Evolutionary conservation across 1,284 basidiomycete genomes (phyloP).

Genomic region (Stereum hirsutum): DNA sequence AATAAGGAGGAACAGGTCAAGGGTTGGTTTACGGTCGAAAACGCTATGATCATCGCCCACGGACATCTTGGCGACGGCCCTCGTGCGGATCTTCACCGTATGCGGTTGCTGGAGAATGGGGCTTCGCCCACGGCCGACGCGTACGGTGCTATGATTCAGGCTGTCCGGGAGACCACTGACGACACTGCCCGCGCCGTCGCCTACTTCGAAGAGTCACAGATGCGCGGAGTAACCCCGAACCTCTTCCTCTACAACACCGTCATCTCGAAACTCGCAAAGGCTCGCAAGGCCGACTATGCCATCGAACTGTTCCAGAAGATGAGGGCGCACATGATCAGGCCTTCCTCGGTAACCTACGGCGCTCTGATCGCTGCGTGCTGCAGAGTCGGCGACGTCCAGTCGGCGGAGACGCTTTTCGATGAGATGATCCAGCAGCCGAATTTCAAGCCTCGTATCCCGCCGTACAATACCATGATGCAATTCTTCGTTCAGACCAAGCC

Average conservation of each 20-base stretch:
- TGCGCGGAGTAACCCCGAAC: slow-evolving; percentile 65
- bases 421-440: slow-evolving; percentile 75
- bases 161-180: slow-evolving; percentile 88
- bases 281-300: slow-evolving; percentile 84
- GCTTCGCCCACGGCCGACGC: slow-evolving; percentile 81
- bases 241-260: slow-evolving; percentile 92
- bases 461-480: slow-evolving; percentile 99
- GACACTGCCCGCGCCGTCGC: slow-evolving; percentile 82
- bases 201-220: slow-evolving; percentile 76
- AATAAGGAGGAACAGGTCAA: slow-evolving; percentile 42
- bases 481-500: slow-evolving; percentile 88
- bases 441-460: slow-evolving; percentile 87
- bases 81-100: slow-evolving; percentile 72
- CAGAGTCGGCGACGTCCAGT: slow-evolving; percentile 82
- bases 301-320: slow-evolving; percentile 81
- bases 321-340: slow-evolving; percentile 59
- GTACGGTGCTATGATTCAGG: slow-evolving; percentile 84
- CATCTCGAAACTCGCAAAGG: slow-evolving; percentile 90
- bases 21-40: slow-evolving; percentile 76
- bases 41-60: slow-evolving; percentile 80
- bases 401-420: slow-evolving; percentile 77
- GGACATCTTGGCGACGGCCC: slow-evolving; percentile 78
- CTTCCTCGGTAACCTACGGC: slow-evolving; percentile 91
- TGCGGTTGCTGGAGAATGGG: slow-evolving; percentile 71
- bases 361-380: slow-evolving; percentile 93